Evolutionary conservation across 257 asterid genomes (phyloP), one percentile per base, ranked within the genome.

Genomic region (Capsicum rhomboideum): DNA sequence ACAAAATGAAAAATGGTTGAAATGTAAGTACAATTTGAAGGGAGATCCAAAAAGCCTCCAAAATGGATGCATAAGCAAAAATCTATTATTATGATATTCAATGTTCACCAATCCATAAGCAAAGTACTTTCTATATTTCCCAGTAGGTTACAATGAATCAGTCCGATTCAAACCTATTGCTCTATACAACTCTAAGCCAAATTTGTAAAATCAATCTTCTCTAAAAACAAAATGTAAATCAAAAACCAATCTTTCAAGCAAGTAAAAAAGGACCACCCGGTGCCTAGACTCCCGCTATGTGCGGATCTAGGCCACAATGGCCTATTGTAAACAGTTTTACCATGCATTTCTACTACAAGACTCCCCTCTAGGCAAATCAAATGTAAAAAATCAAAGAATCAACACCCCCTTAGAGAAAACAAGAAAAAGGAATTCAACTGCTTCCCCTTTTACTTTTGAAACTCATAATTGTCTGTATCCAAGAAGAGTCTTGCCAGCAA

Each of bases 381-480:
- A 37, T 29, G 58, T 53, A 12, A n/a, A 82, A n/a, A 80, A 75
- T 16, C 59, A 87, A 87, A 67, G 69, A 84, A 86, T 82, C 13
- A 78, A 83, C 29, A 84, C 6, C 50, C 82, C 59, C 79, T 12
- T 80, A 26, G 54, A 86, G 77, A 78, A 66, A n/a, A 53, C 49
- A 84, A 14, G 34, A 84, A 55, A 71, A 66, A 11, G 59, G 37
- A 82, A 69, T 4, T 13, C 34, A 61, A 23, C 34, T 23, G 34
- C 68, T 61, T 61, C 66, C 29, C 23, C 8, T n/a, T 2, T 5
- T n/a, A 8, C 11, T n/a, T 55, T 20, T n/a, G n/a, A n/a, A n/a
- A n/a, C n/a, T 88, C 86, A 92, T 78, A 88, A 84, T 80, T 87
- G 96, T 52, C 94, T 91, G 42, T 75, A 84, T 18, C 94, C 92